These are phyloP conservation scores for Blepharisma stoltei DNA, from an alignment of 73 alveolate genomes.

Conservation along the genomic window DNA sequence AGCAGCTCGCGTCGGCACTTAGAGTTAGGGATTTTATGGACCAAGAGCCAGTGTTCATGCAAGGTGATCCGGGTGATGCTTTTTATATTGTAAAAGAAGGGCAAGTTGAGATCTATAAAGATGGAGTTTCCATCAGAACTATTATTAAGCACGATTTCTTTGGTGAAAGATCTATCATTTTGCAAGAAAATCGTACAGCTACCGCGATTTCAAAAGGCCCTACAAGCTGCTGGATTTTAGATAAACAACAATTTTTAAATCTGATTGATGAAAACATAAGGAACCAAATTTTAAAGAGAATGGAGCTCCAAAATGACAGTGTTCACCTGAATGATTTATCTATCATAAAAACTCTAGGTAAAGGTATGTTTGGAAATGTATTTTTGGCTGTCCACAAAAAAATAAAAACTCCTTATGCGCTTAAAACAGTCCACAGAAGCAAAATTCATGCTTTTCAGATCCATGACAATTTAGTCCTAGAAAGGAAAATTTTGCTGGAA, in stretches of 20 bases:
- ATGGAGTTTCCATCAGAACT: constrained; percentile 52
- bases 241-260: constrained; percentile 33
- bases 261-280: constrained; percentile 41
- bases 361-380: constrained; percentile 53
- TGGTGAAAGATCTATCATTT: constrained; percentile 48
- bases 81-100: constrained; percentile 76
- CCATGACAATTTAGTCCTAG: constrained; percentile 43
- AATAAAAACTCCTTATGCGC: constrained; percentile 43
- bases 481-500: constrained; percentile 34
- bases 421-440: constrained; percentile 35
- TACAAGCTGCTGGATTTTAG: constrained; percentile 36
- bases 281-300: constrained; percentile 40
- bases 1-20: constrained; percentile 40
- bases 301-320: constrained; percentile 49
- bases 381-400: constrained; percentile 27
- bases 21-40: constrained; percentile 42
- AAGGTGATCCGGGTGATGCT: constrained; percentile 79
- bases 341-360: constrained; percentile 44
- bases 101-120: constrained; percentile 58
- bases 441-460: constrained; percentile 36
- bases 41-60: constrained; percentile 58
- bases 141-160: constrained; percentile 55
- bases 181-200: constrained; percentile 52
- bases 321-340: constrained; percentile 44
- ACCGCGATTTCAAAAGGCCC: constrained; percentile 52